Conservation (phyloP, 768 basidiomycete species). For the Leccinum pellstonianum region DNA sequence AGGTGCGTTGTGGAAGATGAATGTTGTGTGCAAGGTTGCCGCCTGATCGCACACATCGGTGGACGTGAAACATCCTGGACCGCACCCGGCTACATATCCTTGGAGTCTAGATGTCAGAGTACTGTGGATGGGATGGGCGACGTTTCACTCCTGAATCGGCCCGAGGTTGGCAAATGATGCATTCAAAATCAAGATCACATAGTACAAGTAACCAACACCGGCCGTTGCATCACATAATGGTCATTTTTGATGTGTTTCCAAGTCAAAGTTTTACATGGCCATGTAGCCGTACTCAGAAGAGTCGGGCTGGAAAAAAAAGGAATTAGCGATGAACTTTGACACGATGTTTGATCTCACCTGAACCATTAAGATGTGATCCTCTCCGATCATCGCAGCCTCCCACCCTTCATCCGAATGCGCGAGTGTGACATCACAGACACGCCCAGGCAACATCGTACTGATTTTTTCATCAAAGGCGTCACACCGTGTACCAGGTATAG, state of each 20-base stretch:
- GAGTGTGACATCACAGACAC: constrained; percentile 20
- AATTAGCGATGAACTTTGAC: not conserved
- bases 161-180: not conserved
- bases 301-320: constrained; percentile 7
- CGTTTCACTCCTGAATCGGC: not conserved
- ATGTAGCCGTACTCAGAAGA: constrained; percentile 25
- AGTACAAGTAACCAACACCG: not conserved
- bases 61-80: too few species aligned
- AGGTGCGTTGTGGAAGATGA: too few species aligned
- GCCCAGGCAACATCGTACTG: constrained; percentile 30
- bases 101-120: too few species aligned
- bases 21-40: too few species aligned
- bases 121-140: not conserved
- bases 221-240: not conserved
- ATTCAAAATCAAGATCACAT: not conserved
- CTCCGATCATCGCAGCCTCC: constrained; percentile 37
- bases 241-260: not conserved
- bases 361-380: constrained; percentile 36
- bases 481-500: constrained; percentile 9
- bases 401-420: constrained; percentile 18
- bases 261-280: constrained; percentile 22
- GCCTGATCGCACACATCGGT: too few species aligned
- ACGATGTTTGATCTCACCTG: constrained; percentile 21
- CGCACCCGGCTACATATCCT: too few species aligned
- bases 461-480: constrained; percentile 25